phyloP scores from a whole-genome alignment of 768 basidiomycete genomes.

The Lactarius sp. region DNA sequence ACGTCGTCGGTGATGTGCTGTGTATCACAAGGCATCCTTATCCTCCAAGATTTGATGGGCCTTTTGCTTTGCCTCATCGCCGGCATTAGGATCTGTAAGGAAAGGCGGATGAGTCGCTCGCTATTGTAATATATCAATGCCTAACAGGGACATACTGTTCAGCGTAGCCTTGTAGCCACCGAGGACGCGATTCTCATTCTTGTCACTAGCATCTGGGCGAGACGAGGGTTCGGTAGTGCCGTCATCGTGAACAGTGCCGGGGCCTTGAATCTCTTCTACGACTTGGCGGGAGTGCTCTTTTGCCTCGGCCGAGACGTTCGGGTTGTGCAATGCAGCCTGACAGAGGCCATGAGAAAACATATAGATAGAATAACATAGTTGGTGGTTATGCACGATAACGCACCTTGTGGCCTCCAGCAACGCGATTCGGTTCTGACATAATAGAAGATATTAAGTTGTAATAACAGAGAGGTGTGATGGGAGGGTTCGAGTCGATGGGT shows the following conservation, averaged over 20 bases:
- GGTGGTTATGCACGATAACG: not conserved
- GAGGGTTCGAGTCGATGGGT: not conserved
- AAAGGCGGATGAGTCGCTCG: not conserved
- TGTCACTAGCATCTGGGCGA: conserved; percentile 5
- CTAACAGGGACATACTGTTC: conserved; percentile 25
- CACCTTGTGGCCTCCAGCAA: conserved; percentile 6
- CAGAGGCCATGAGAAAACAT: not conserved
- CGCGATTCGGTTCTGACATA: conserved; percentile 4
- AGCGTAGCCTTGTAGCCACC: conserved; percentile 31
- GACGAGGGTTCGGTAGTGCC: not conserved
- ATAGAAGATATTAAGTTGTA: not conserved
- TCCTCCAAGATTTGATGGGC: conserved; percentile 28
- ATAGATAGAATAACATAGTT: not conserved
- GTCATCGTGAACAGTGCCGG: conserved; percentile 18
- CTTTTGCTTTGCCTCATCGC: conserved; percentile 30
- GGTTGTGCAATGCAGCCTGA: conserved; percentile 32
- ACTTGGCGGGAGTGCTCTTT: conserved; percentile 32
- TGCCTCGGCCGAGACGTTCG: conserved; percentile 32
- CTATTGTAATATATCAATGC: too few relatives aligned
- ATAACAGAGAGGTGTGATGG: not conserved
- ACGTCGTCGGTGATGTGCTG: not conserved
- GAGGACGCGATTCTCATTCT: conserved; percentile 28
- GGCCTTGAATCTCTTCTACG: conserved; percentile 26
- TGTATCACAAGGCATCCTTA: conserved; percentile 22
- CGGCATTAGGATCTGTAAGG: conserved; percentile 30